phyloP scores from a whole-genome alignment of 345 rosid species.

The Populus euphratica region DNA sequence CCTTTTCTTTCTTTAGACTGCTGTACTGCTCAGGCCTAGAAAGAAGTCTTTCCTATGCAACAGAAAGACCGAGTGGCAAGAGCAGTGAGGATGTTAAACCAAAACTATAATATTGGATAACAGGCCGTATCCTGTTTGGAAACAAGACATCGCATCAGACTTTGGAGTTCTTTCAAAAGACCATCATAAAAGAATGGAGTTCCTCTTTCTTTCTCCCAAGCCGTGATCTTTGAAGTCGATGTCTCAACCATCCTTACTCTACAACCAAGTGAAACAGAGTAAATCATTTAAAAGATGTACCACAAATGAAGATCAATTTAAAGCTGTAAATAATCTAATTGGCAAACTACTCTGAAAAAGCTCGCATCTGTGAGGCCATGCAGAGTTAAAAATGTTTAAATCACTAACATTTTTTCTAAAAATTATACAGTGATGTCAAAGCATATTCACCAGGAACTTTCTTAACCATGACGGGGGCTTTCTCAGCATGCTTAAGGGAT shows the following conservation, averaged over 20 bases:
- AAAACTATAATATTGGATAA: too few species aligned
- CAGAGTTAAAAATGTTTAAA: background rate
- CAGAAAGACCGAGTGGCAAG: background rate
- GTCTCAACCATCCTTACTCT: constrained; percentile 59
- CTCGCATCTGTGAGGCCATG: background rate
- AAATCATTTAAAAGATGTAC: background rate
- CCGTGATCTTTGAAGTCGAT: constrained; percentile 42
- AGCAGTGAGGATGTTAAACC: too few species aligned
- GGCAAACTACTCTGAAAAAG: background rate
- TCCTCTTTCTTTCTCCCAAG: constrained; percentile 70
- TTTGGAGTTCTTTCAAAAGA: too few species aligned
- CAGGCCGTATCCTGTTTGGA: too few species aligned
- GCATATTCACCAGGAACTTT: constrained; percentile 63
- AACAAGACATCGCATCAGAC: too few species aligned
- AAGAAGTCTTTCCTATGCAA: constrained; percentile 48
- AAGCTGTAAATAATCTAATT: background rate
- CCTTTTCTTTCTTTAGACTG: constrained; percentile 50
- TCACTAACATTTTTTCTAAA: background rate
- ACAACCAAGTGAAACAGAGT: constrained; percentile 10
- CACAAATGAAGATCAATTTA: background rate
- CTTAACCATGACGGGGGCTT: constrained; percentile 53
- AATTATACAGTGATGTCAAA: background rate
- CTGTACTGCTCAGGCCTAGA: constrained; percentile 59
- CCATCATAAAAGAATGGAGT: constrained; percentile 25
- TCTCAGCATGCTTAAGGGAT: constrained; percentile 47